Percentiles rank a stretch among this genome's conserved stretches.
Conservation (phyloP, 106 monocot species). For the Allium fistulosum region DNA sequence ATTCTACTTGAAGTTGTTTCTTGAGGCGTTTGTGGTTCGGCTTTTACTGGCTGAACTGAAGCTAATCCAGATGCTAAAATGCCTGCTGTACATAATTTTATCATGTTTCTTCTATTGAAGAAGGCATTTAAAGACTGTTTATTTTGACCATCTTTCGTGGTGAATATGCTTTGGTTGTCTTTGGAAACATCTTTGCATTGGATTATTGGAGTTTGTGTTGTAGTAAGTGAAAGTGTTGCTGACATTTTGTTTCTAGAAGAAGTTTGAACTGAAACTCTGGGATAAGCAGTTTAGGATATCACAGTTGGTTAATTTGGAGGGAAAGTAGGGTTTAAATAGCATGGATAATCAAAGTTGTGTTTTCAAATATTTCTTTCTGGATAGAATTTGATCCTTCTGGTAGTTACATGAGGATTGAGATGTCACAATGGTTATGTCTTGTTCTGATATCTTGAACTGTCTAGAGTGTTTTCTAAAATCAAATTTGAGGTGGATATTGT, state of each 20-base stretch:
- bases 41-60: constrained; percentile 13
- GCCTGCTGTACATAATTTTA: constrained; percentile 25
- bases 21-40: constrained; percentile 37
- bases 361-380: background rate
- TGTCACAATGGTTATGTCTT: background rate
- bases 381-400: constrained; percentile 11
- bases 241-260: constrained; percentile 15
- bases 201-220: constrained; percentile 19
- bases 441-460: constrained; percentile 4
- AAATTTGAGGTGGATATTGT: constrained; percentile 8
- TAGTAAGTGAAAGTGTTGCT: constrained; percentile 27
- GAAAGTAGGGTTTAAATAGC: constrained; percentile 39
- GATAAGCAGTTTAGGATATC: background rate
- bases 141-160: constrained; percentile 2
- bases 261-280: background rate
- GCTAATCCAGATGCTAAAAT: constrained; percentile 16
- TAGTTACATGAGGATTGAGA: background rate
- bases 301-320: constrained; percentile 21
- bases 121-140: constrained; percentile 3
- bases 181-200: constrained; percentile 25
- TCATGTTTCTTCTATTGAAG: constrained; percentile 32
- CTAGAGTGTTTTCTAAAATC: constrained; percentile 2
- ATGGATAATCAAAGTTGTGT: background rate
- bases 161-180: constrained; percentile 10
- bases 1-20: constrained; percentile 41